These are phyloP conservation scores for Coprinellus micaceus DNA, from an alignment of 768 basidiomycete genomes.

Conservation along the genomic window DNA sequence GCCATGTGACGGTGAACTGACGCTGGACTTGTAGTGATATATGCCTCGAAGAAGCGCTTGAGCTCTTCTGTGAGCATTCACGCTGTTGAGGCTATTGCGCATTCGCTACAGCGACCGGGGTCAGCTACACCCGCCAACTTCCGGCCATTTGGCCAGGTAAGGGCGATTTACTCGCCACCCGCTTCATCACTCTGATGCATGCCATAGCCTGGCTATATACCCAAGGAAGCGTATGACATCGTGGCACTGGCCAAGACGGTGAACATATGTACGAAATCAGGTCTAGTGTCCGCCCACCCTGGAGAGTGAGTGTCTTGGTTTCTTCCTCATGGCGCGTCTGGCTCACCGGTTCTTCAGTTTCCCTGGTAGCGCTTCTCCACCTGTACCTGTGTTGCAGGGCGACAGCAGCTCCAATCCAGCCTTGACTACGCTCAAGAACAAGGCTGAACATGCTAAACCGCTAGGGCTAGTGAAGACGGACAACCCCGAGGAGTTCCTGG, in stretches of 20 bases:
- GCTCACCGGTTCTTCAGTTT: constrained; percentile 27
- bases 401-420: constrained; percentile 35
- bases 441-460: constrained; percentile 54
- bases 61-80: constrained; percentile 53
- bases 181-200: not conserved
- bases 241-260: constrained; percentile 58
- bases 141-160: constrained; percentile 63
- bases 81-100: constrained; percentile 52
- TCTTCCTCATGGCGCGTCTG: not conserved
- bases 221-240: constrained; percentile 65
- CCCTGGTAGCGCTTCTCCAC: constrained; percentile 34
- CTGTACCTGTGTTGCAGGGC: constrained; percentile 57
- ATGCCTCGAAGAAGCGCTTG: constrained; percentile 58
- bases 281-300: constrained; percentile 65
- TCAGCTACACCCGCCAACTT: constrained; percentile 40
- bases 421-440: constrained; percentile 52
- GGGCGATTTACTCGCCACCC: constrained; percentile 14
- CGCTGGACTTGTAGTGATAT: constrained; percentile 50
- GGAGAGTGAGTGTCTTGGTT: constrained; percentile 48
- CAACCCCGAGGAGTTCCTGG: constrained; percentile 53
- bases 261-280: constrained; percentile 61
- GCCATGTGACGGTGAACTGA: not conserved
- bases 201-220: constrained; percentile 60
- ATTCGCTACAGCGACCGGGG: constrained; percentile 33
- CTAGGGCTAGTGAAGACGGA: constrained; percentile 60